Conservation (phyloP, 1,284 basidiomycete species). For the Grifola frondosa region DNA sequence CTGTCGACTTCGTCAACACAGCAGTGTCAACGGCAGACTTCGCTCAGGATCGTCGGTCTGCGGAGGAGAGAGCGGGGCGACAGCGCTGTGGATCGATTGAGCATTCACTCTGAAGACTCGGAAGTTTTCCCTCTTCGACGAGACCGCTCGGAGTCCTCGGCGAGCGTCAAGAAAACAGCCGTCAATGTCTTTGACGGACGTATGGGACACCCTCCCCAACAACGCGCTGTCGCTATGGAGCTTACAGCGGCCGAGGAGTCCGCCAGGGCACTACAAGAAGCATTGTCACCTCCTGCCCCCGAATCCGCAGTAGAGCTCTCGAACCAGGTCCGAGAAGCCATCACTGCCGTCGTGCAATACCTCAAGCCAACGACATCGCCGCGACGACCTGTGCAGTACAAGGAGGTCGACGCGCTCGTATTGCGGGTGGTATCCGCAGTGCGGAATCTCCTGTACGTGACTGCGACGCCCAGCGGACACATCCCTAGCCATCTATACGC, state of each 20-base stretch:
- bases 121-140: slow-evolving; percentile 62
- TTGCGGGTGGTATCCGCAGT: slow-evolving; percentile 66
- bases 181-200: too few species aligned
- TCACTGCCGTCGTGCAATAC: slow-evolving; percentile 63
- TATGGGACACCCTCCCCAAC: too few species aligned
- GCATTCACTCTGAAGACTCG: slow-evolving; percentile 77
- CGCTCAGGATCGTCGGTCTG: slow-evolving; percentile 38
- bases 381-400: slow-evolving; percentile 52
- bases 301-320: slow-evolving; percentile 62
- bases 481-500: slow-evolving; percentile 59
- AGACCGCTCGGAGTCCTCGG: slow-evolving; percentile 28
- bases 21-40: too few species aligned
- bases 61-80: slow-evolving; percentile 32
- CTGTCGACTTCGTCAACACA: too few species aligned
- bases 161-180: slow-evolving; percentile 12
- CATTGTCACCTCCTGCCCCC: slow-evolving; percentile 55
- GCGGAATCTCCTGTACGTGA: slow-evolving; percentile 71
- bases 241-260: slow-evolving; percentile 67
- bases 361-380: slow-evolving; percentile 42
- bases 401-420: slow-evolving; percentile 62
- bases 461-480: slow-evolving; percentile 61
- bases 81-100: slow-evolving; percentile 46
- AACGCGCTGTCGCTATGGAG: slow-evolving; percentile 35
- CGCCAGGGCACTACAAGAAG: slow-evolving; percentile 63
- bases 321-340: slow-evolving; percentile 53